These are phyloP conservation scores for Dendrobium huoshanense DNA, from an alignment of 106 monocot genomes.

Conservation along the genomic window DNA sequence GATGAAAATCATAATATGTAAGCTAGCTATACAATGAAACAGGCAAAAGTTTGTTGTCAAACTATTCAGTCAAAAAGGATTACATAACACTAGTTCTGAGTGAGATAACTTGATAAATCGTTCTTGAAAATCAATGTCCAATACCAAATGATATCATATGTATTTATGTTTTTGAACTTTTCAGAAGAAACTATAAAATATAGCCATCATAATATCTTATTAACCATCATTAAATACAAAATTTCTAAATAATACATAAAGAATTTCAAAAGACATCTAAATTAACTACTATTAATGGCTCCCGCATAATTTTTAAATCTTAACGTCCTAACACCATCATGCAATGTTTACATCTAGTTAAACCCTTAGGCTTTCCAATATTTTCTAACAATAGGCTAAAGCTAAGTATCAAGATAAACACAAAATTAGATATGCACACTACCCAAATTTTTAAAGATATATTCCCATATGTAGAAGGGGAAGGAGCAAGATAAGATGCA, in stretches of 20 bases:
- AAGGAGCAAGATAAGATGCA: background rate
- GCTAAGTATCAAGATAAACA: too few relatives aligned
- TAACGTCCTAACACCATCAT: too few relatives aligned
- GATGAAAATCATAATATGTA: background rate
- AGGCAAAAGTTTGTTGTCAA: background rate
- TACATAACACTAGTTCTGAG: background rate
- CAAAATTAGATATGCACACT: too few relatives aligned
- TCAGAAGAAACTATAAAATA: too few relatives aligned
- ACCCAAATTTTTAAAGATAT: too few relatives aligned
- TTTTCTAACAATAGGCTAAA: too few relatives aligned
- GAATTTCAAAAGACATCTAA: too few relatives aligned
- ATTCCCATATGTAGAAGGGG: background rate
- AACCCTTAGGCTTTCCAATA: too few relatives aligned
- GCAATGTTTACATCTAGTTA: too few relatives aligned
- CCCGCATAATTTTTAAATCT: too few relatives aligned
- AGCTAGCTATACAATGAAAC: background rate
- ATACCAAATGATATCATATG: background rate
- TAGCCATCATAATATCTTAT: background rate
- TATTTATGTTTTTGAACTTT: too few relatives aligned
- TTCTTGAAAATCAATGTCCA: background rate
- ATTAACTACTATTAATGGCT: too few relatives aligned
- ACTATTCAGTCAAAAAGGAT: background rate
- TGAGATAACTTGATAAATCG: background rate
- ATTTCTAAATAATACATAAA: background rate
- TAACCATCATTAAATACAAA: background rate